phyloP scores from a whole-genome alignment of 257 asterid genomes.

The Verbascum thapsus region DNA sequence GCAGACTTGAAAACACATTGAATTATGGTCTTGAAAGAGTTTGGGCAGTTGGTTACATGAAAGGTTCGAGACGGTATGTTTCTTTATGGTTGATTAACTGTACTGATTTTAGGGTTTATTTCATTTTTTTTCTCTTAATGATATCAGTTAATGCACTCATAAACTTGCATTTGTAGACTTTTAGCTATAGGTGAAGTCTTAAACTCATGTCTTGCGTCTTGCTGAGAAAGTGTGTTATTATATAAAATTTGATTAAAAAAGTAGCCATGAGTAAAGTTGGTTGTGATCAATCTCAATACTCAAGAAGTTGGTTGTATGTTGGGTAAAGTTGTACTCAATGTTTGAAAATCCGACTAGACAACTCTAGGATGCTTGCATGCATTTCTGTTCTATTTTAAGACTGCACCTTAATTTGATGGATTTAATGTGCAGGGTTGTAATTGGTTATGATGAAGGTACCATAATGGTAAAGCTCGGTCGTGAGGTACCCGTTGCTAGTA shows the following conservation, averaged over 20 bases:
- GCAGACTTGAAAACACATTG: slow-evolving; percentile 94
- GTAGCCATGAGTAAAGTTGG: slow-evolving; percentile 9
- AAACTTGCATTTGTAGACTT: too few relatives aligned
- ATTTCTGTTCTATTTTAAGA: slow-evolving; percentile 13
- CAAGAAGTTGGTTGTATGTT: slow-evolving; percentile 17
- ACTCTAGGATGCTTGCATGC: background rate
- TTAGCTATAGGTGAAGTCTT: slow-evolving; percentile 15
- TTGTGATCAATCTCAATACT: slow-evolving; percentile 16
- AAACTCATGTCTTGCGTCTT: slow-evolving; percentile 9
- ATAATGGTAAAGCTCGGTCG: slow-evolving; percentile 98
- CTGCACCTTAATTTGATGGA: slow-evolving; percentile 28
- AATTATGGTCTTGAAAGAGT: slow-evolving; percentile 99
- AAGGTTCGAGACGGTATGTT: slow-evolving; percentile 88
- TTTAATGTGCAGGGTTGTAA: slow-evolving; percentile 67
- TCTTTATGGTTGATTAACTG: slow-evolving; percentile 14
- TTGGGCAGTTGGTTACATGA: slow-evolving; percentile 94
- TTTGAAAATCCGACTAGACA: slow-evolving; percentile 13
- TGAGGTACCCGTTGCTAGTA: slow-evolving; percentile 95
- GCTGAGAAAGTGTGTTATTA: slow-evolving; percentile 3
- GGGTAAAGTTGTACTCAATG: slow-evolving; percentile 5
- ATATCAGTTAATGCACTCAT: slow-evolving; percentile 6
- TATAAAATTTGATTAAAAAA: slow-evolving; percentile 6
- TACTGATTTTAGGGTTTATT: slow-evolving; percentile 24
- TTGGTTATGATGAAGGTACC: slow-evolving; percentile 99
- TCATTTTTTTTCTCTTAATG: slow-evolving; percentile 13